phyloP scores from a whole-genome alignment of 495 filamentous ascomycete genomes.

The Xylaria curta region DNA sequence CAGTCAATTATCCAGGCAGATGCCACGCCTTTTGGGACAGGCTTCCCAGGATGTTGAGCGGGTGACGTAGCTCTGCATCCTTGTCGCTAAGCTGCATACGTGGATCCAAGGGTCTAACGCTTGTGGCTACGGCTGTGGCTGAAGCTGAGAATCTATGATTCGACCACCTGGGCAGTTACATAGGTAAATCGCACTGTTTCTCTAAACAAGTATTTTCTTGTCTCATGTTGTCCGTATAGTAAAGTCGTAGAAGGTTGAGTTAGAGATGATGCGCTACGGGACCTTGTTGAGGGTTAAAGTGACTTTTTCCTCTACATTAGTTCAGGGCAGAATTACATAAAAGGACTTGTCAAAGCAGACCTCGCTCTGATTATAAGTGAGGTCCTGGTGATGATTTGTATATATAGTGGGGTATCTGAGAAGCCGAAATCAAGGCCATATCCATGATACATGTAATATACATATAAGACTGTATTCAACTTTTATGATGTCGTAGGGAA shows the following conservation, averaged over 20 bases:
- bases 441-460: slow-evolving; percentile 19
- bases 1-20: too few species aligned
- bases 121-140: background rate
- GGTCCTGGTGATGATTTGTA: background rate
- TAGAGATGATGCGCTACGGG: too few species aligned
- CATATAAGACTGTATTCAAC: background rate
- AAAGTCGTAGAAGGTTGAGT: too few species aligned
- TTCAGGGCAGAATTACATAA: too few species aligned
- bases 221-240: background rate
- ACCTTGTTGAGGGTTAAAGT: too few species aligned
- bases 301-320: too few species aligned
- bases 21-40: background rate
- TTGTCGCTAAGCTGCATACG: background rate
- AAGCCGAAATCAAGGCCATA: background rate
- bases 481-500: slow-evolving; percentile 31
- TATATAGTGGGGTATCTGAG: slow-evolving; percentile 14
- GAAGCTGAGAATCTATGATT: background rate
- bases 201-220: background rate
- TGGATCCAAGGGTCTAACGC: slow-evolving; percentile 1
- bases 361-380: background rate
- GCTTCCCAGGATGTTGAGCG: slow-evolving; percentile 13
- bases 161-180: too few species aligned
- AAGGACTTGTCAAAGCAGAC: background rate
- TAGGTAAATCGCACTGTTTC: background rate
- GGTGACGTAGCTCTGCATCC: slow-evolving; percentile 21